These are phyloP conservation scores for Raffaelea albimanens DNA, from an alignment of 2,329 filamentous ascomycete genomes.

Conservation along the genomic window DNA sequence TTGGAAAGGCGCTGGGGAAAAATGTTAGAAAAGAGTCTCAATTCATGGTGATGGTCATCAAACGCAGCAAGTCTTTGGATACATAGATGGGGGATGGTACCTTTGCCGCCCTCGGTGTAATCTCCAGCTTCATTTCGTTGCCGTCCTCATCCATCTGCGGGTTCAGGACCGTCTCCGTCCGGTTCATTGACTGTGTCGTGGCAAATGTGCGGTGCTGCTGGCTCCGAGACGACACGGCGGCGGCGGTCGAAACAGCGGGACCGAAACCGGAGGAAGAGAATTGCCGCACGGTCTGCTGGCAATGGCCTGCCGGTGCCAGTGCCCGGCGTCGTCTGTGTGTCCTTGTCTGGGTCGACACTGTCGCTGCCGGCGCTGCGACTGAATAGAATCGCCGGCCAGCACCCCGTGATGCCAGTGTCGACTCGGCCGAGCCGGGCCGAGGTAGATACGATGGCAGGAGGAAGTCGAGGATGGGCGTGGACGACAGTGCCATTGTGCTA, in stretches of 20 bases:
- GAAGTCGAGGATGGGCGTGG: conserved; percentile 28
- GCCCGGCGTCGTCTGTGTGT: neutral
- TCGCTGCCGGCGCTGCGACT: neutral
- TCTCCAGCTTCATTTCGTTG: conserved; percentile 72
- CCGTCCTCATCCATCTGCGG: conserved; percentile 74
- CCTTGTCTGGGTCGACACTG: too few species aligned
- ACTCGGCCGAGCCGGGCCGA: neutral
- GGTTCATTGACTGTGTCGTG: conserved; percentile 22
- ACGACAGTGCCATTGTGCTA: too few species aligned
- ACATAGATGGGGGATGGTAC: conserved; percentile 34
- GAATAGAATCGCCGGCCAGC: neutral
- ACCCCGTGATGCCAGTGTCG: conserved; percentile 6
- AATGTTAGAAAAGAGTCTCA: neutral
- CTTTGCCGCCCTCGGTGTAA: conserved; percentile 73
- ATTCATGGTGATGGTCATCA: neutral
- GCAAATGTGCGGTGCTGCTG: conserved; percentile 21
- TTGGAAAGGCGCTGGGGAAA: conserved; percentile 55
- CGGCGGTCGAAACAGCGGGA: too few species aligned
- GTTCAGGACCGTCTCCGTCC: conserved; percentile 52
- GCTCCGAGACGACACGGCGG: too few species aligned
- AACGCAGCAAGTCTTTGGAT: neutral
- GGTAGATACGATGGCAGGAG: conserved; percentile 23
- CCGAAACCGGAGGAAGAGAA: too few species aligned
- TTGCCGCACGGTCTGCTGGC: too few species aligned
- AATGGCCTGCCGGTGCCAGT: too few species aligned